Base-by-base conservation (phyloP, 257 asterid species). In the Lycium barbarum region DNA sequence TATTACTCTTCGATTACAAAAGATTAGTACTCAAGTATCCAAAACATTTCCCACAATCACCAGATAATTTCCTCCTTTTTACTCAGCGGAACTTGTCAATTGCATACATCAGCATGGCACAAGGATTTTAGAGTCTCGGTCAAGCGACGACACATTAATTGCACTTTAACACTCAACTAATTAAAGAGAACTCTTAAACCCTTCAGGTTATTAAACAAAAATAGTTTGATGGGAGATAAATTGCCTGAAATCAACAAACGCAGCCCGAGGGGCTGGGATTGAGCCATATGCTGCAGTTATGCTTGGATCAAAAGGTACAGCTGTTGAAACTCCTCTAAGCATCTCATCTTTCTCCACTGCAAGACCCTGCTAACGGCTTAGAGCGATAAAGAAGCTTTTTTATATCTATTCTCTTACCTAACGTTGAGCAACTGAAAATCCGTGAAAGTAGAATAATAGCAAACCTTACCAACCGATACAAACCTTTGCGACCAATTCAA, bases 401-500 rank as follows among this genome's bases (percentile, higher is more conserved):
- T 12, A 67, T 43, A 73, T 22, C 80, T 86, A 11, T 70, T 61
- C 65, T 83, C 45, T 17, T 80, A 40, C 73, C 83, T 84, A 81
- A 61, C 72, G 80, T 80, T 43, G 83, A 71, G 59, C 55, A 35
- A 78, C 82, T 66, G 43, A 85, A 73, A 57, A 85, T 63, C 63
- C 72, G 10, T 74, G 74, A 9, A 83, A 74, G 82, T 26, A 85
- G 62, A 83, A 78, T 33, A 82, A 53, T 55, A 59, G 57, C 15
- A 53, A 74, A 55, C 66, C 66, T 80, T 76, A 67, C 73, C 83
- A 86, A 84, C 78, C 61, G 45, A 85, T 83, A 84, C 89, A 89
- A 88, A 94, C 98, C 98, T 91, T 94, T 83, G 96, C 93, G 58
- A 94, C 93, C 94, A 94, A 88, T 70, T 93, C 94, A 73, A 92